Percentiles rank a stretch among this genome's conserved stretches.
phyloP scores from a whole-genome alignment of 2,329 filamentous ascomycete genomes.

The Didymella exigua region DNA sequence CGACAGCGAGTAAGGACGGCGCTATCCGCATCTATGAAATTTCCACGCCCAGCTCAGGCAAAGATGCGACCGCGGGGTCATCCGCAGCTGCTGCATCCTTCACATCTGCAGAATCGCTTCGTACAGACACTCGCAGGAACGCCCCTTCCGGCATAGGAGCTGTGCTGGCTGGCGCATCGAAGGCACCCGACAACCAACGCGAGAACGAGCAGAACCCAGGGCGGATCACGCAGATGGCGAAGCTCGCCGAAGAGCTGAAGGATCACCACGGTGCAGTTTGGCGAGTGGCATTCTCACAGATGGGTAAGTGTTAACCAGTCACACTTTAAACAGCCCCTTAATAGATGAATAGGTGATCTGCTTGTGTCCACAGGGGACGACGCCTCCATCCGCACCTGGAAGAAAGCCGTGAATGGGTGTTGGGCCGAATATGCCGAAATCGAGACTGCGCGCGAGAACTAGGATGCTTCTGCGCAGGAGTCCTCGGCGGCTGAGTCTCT shows the following conservation, averaged over 20 bases:
- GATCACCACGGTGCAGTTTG: slow-evolving; percentile 74
- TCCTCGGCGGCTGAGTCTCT: not conserved
- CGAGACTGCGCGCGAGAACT: slow-evolving; percentile 46
- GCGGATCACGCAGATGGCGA: slow-evolving; percentile 67
- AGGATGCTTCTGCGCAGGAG: not conserved
- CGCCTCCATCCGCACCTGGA: slow-evolving; percentile 62
- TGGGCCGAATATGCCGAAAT: slow-evolving; percentile 58
- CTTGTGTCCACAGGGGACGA: slow-evolving; percentile 79
- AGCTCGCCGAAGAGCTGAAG: slow-evolving; percentile 70
- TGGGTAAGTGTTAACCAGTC: slow-evolving; percentile 43
- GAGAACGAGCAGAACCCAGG: slow-evolving; percentile 65
- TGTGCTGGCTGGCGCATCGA: slow-evolving; percentile 55
- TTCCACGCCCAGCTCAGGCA: slow-evolving; percentile 62
- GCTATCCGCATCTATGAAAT: slow-evolving; percentile 87
- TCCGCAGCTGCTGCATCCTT: slow-evolving; percentile 29
- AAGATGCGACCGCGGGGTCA: slow-evolving; percentile 32
- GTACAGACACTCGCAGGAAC: slow-evolving; percentile 36
- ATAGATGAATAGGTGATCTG: slow-evolving; percentile 66
- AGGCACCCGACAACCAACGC: slow-evolving; percentile 54
- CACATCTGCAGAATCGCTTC: slow-evolving; percentile 28
- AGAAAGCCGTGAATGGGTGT: slow-evolving; percentile 54
- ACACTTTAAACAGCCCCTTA: slow-evolving; percentile 9
- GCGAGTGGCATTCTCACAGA: slow-evolving; percentile 69
- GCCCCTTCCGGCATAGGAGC: slow-evolving; percentile 60
- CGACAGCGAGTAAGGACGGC: slow-evolving; percentile 91